Evolutionary conservation across 306 rosid genomes (phyloP).

Genomic region (Morella rubra): DNA sequence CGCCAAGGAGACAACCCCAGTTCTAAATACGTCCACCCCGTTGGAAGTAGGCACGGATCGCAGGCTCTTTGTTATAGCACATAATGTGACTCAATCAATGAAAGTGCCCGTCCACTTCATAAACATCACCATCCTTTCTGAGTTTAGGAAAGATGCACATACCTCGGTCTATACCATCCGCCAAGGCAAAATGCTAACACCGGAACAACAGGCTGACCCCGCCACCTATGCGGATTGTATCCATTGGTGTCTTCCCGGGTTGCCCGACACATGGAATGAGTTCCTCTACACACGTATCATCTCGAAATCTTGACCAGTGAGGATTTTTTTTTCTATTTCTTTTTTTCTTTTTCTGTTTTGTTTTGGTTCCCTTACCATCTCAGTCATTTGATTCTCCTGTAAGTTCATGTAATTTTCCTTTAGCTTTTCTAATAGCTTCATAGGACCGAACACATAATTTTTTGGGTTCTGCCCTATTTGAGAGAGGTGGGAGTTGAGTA

Average conservation of each 20-base stretch:
- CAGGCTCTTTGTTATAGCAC: constrained; percentile 47
- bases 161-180: constrained; percentile 86
- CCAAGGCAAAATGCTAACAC: constrained; percentile 71
- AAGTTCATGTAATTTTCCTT: constrained; percentile 32
- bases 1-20: constrained; percentile 80
- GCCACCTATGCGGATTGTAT: constrained; percentile 83
- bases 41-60: constrained; percentile 79
- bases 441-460: constrained; percentile 32
- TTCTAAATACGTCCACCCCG: constrained; percentile 45
- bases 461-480: constrained; percentile 23
- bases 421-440: constrained; percentile 25
- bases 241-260: constrained; percentile 95
- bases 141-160: constrained; percentile 86
- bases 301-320: constrained; percentile 51
- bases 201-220: constrained; percentile 81
- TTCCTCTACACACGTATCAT: constrained; percentile 71
- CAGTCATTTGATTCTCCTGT: constrained; percentile 26
- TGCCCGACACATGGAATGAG: constrained; percentile 97
- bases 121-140: constrained; percentile 74
- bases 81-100: constrained; percentile 46
- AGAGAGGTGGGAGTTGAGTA: constrained; percentile 11
- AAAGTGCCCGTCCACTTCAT: constrained; percentile 64
- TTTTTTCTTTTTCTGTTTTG: background rate
- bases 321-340: background rate
- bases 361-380: constrained; percentile 10